phyloP scores from a whole-genome alignment of 2,329 filamentous ascomycete species.

The Fusarium guadeloupense region DNA sequence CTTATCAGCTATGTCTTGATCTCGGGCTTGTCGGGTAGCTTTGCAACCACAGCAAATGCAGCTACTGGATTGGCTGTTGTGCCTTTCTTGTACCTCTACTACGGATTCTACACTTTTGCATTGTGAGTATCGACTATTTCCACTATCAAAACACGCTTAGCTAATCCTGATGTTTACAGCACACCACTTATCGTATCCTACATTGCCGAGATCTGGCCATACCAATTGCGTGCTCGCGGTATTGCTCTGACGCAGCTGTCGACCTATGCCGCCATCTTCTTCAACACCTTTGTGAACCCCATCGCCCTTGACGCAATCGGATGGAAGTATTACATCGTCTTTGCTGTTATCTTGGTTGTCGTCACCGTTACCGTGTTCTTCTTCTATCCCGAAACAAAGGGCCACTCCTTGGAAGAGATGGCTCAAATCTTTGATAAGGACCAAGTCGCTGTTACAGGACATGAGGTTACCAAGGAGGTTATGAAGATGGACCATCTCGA shows the following conservation, averaged over 20 bases:
- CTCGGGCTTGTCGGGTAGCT: conserved; percentile 42
- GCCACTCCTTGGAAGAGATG: conserved; percentile 28
- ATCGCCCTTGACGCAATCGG: conserved; percentile 18
- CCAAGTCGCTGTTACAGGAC: neutral
- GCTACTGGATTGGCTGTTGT: neutral
- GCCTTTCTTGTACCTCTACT: conserved; percentile 8
- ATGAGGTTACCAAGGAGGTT: neutral
- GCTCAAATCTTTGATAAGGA: conserved; percentile 24
- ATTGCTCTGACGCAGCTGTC: conserved; percentile 13
- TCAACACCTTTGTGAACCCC: conserved; percentile 24
- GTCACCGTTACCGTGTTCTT: conserved; percentile 19
- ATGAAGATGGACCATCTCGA: neutral
- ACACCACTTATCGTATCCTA: conserved; percentile 23
- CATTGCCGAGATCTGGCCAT: conserved; percentile 40
- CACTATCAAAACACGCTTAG: neutral
- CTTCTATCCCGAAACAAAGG: conserved; percentile 27
- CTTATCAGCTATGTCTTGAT: conserved; percentile 34
- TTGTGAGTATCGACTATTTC: conserved; percentile 2
- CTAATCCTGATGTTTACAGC: neutral
- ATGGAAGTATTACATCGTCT: conserved; percentile 33
- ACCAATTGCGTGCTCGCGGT: conserved; percentile 20
- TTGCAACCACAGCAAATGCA: conserved; percentile 6
- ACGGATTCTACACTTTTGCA: conserved; percentile 24
- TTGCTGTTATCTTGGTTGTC: conserved; percentile 11
- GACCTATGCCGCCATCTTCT: conserved; percentile 8